A percentile compares a stretch with the other conserved stretches of the same genome.
Conservation (phyloP, 1,284 basidiomycete genomes). For the Trichosporon asahii region DNA sequence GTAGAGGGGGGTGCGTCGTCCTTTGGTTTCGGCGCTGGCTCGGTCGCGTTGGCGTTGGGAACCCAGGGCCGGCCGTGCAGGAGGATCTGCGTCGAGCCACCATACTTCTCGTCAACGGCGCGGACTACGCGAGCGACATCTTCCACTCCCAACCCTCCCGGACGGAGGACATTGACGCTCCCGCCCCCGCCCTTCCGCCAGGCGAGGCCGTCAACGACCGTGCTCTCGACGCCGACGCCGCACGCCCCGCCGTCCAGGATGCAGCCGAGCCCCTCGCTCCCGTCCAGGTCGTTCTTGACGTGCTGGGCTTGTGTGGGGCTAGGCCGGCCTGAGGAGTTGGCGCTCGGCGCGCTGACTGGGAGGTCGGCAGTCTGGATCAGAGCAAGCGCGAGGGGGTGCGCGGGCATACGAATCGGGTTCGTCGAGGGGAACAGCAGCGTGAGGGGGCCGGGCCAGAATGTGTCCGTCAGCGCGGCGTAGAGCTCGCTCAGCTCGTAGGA, state of each 20-base stretch:
- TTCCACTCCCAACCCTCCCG: constrained; percentile 90
- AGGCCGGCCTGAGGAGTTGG: constrained; percentile 90
- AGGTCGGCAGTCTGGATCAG: constrained; percentile 71
- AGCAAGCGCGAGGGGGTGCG: constrained; percentile 85
- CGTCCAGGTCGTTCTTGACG: constrained; percentile 71
- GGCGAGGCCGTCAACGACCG: constrained; percentile 79
- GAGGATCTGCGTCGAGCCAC: constrained; percentile 33
- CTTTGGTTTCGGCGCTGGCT: neutral
- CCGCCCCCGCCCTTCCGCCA: constrained; percentile 60
- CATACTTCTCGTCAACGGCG: constrained; percentile 45
- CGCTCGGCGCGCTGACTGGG: constrained; percentile 91
- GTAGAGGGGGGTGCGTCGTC: constrained; percentile 68
- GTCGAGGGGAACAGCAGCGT: constrained; percentile 85
- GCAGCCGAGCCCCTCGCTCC: constrained; percentile 61
- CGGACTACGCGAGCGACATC: constrained; percentile 66
- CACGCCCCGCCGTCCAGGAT: constrained; percentile 93
- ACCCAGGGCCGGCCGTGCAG: constrained; percentile 37
- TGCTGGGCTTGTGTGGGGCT: constrained; percentile 90
- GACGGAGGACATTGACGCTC: constrained; percentile 75
- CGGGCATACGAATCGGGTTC: constrained; percentile 75
- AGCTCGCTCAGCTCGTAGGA: constrained; percentile 60
- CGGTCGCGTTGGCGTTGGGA: neutral
- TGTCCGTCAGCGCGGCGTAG: constrained; percentile 69
- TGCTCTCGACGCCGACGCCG: constrained; percentile 88
- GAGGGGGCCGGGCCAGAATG: constrained; percentile 93